phyloP scores from a whole-genome alignment of 257 asterid genomes.

The Parsonsia alboflavescens region DNA sequence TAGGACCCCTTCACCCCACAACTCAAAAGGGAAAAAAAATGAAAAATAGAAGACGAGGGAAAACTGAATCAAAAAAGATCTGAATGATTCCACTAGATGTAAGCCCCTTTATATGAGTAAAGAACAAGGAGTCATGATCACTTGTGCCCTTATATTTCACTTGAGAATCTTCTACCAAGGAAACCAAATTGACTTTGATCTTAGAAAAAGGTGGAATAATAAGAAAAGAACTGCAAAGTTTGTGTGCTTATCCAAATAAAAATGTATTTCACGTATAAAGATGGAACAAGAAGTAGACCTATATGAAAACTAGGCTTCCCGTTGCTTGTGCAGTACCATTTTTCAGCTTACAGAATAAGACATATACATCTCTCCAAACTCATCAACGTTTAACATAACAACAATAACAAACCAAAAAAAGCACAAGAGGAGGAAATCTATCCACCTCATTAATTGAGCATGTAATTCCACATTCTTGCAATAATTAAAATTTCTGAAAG shows the following conservation, averaged over 20 bases:
- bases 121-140: background rate
- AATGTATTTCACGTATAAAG: background rate
- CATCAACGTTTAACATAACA: background rate
- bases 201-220: background rate
- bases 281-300: background rate
- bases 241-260: background rate
- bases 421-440: background rate
- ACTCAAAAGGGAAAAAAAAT: conserved; percentile 9
- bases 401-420: background rate
- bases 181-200: background rate
- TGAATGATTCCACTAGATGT: background rate
- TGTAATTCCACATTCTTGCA: background rate
- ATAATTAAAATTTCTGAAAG: background rate
- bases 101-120: background rate
- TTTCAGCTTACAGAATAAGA: background rate
- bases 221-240: background rate
- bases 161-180: background rate
- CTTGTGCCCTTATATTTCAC: background rate
- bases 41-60: background rate
- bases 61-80: background rate
- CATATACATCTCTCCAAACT: background rate
- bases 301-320: background rate
- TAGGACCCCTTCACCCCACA: background rate
- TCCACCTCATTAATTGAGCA: background rate
- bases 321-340: background rate